Evolutionary conservation across 2,329 filamentous ascomycete species (phyloP), one percentile per base, ranked within the genome.

Genomic region (Nigrograna mackinnonii): DNA sequence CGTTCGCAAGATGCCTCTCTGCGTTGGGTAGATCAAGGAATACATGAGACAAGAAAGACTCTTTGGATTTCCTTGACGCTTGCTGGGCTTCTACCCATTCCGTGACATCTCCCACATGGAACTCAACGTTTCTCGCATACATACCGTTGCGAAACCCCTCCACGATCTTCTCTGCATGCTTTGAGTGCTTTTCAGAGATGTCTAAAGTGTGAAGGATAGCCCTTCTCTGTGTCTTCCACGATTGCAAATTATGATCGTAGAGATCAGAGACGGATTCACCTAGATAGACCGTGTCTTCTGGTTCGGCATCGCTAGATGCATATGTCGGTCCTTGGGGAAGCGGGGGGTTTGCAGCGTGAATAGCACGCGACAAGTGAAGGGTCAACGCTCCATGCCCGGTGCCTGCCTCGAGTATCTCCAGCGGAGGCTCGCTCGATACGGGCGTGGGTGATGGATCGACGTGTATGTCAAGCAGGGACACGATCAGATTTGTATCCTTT

Each of bases 311-410:
- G 19, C 49, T 22, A 6, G 18, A 43, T 3, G 46, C 36, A 35
- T 54, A 47, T 1, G 49, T 36, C 5, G 54, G 46, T 1, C 43
- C 31, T 12, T 65, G 57, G 0, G 78, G 76, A 5, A 78, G 69
- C 3, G 74, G 68, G 2, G 80, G 70, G 57, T 91, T 91, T 14
- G 83, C 86, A 33, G 81, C 87, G 60, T 91, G 86, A 34, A 94
- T 81, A 3, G 87, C 87, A 39, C 87, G 80, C 21, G 87, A 84
- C 17, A 94, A 75, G 58, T 91, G 82, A 4, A 94, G 68, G 1
- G 88, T 92, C 44, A 94, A 69, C 22, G 85, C 84, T 44, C 89
- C 89, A 74, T 91, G 87, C n/a, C 89, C 89, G 3, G 89, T 94
- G 13, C 89, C 89, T 35, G 88, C 88, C 68, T 94, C 89, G 39